These are phyloP conservation scores for Aspergillus chevalieri DNA, from an alignment of 2,329 filamentous ascomycete genomes.

Conservation along the genomic window DNA sequence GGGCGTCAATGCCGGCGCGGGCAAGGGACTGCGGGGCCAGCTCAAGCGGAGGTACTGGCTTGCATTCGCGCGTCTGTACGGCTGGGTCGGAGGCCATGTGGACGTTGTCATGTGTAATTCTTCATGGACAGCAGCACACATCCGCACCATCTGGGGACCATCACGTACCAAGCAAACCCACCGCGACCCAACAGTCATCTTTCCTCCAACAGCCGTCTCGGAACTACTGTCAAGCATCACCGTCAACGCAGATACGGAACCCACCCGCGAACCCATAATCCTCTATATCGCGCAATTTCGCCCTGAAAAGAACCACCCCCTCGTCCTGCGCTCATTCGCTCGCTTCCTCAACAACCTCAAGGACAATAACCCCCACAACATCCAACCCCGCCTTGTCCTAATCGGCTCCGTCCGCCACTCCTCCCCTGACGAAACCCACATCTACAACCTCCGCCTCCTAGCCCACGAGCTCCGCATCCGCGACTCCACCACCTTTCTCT, in stretches of 20 bases:
- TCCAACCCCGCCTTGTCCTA: slow-evolving; percentile 64
- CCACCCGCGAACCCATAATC: slow-evolving; percentile 62
- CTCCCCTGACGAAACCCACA: slow-evolving; percentile 48
- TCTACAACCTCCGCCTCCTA: slow-evolving; percentile 81
- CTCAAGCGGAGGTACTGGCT: slow-evolving; percentile 81
- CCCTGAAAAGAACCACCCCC: slow-evolving; percentile 90
- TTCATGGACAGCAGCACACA: slow-evolving; percentile 83
- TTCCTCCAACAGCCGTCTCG: slow-evolving; percentile 84
- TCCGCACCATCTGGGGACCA: slow-evolving; percentile 71
- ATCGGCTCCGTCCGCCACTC: slow-evolving; percentile 84
- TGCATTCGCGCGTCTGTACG: slow-evolving; percentile 75
- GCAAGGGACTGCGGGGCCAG: slow-evolving; percentile 62
- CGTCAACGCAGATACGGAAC: slow-evolving; percentile 63
- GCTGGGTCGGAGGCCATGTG: slow-evolving; percentile 71
- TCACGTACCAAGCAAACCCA: slow-evolving; percentile 36
- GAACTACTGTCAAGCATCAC: slow-evolving; percentile 72
- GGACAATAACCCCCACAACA: slow-evolving; percentile 45
- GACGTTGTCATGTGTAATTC: slow-evolving; percentile 98
- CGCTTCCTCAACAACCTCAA: slow-evolving; percentile 57
- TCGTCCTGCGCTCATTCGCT: slow-evolving; percentile 80
- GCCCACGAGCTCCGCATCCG: slow-evolving; percentile 82
- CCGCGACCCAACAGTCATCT: slow-evolving; percentile 60
- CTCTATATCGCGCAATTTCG: slow-evolving; percentile 97
- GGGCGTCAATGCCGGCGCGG: slow-evolving; percentile 79
- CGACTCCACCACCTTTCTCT: slow-evolving; percentile 77